These are phyloP conservation scores for Solanum hybrid DNA, from an alignment of 305 asterid species.

Conservation along the genomic window DNA sequence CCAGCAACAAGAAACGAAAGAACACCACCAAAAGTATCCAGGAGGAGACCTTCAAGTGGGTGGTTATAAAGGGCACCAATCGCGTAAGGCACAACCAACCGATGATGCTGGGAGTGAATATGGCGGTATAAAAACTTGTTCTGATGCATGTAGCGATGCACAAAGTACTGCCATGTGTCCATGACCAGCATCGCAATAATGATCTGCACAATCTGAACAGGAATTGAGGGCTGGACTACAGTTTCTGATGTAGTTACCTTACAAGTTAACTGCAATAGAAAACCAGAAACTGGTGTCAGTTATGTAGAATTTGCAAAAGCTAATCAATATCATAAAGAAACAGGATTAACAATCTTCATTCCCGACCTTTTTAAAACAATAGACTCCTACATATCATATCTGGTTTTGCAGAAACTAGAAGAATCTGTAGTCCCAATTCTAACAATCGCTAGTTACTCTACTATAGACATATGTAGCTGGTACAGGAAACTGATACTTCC, in stretches of 20 bases:
- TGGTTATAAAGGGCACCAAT: constrained; percentile 89
- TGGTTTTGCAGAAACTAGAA: neutral
- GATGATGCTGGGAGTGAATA: constrained; percentile 82
- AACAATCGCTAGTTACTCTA: neutral
- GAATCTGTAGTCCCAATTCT: neutral
- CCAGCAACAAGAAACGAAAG: constrained; percentile 70
- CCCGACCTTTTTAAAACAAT: neutral
- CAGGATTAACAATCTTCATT: neutral
- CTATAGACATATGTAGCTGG: neutral
- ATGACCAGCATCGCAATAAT: constrained; percentile 69
- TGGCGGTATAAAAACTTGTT: constrained; percentile 72
- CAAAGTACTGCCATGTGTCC: constrained; percentile 97
- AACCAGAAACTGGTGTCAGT: neutral
- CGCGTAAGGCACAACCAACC: constrained; percentile 69
- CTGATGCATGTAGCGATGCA: constrained; percentile 94
- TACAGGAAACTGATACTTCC: neutral
- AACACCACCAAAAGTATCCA: constrained; percentile 95
- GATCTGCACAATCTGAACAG: constrained; percentile 48
- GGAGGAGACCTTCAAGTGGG: constrained; percentile 76
- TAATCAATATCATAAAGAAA: neutral
- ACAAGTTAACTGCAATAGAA: constrained; percentile 63
- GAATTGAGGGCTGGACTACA: constrained; percentile 47
- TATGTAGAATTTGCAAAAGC: neutral
- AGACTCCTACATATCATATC: neutral
- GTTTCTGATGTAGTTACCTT: constrained; percentile 26